Conservation (phyloP, 2,329 filamentous ascomycete species). For the Penicillium sp. region DNA sequence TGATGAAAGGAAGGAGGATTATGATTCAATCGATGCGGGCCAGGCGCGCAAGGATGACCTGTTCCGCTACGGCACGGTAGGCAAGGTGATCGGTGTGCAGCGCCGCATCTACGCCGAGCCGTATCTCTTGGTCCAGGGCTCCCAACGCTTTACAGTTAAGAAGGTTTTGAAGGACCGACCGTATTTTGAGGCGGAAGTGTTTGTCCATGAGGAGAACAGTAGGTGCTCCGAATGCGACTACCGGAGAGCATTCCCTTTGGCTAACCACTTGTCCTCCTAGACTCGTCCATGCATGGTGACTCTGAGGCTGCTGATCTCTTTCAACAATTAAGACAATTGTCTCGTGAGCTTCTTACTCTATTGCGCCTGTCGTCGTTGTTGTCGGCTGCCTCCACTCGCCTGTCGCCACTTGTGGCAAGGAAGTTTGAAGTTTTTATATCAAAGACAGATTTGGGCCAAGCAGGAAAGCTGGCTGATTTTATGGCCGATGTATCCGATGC, state of each 20-base stretch:
- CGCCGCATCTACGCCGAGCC: conserved; percentile 71
- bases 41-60: conserved; percentile 66
- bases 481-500: conserved; percentile 91
- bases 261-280: conserved; percentile 21
- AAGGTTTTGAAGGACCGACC: conserved; percentile 71
- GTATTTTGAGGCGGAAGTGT: conserved; percentile 79
- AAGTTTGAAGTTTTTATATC: conserved; percentile 83
- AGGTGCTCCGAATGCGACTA: conserved; percentile 22
- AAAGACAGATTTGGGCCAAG: conserved; percentile 74
- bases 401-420: conserved; percentile 81
- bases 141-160: conserved; percentile 70
- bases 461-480: conserved; percentile 84
- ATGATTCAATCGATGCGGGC: conserved; percentile 53
- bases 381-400: conserved; percentile 60
- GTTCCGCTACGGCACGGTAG: conserved; percentile 76
- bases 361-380: conserved; percentile 81
- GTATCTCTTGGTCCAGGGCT: conserved; percentile 79
- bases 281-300: conserved; percentile 49
- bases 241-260: not conserved
- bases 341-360: conserved; percentile 78
- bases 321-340: conserved; percentile 73
- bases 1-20: conserved; percentile 41
- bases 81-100: conserved; percentile 73
- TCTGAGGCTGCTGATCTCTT: conserved; percentile 67
- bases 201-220: conserved; percentile 66